Evolutionary conservation across 768 basidiomycete genomes (phyloP).

Genomic region (Psilocybe cubensis): DNA sequence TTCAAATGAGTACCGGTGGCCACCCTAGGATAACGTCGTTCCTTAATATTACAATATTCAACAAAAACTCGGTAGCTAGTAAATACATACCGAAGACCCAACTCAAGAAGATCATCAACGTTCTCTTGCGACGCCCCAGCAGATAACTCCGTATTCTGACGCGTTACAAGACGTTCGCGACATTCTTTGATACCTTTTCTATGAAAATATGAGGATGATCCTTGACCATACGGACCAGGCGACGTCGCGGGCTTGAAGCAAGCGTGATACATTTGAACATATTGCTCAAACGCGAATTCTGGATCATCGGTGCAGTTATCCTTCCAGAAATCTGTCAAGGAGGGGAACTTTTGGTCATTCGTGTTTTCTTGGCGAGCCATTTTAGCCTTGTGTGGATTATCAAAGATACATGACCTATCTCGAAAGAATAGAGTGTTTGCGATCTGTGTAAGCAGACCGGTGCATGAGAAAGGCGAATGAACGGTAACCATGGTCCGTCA

Average conservation of each 20-base stretch:
- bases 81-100: slow-evolving; percentile 6
- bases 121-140: slow-evolving; percentile 1
- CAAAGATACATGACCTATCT: neutral
- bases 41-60: neutral
- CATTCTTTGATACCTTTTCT: slow-evolving; percentile 8
- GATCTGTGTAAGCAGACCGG: neutral
- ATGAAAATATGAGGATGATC: slow-evolving; percentile 6
- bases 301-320: slow-evolving; percentile 9
- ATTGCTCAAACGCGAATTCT: slow-evolving; percentile 13
- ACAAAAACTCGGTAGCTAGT: too few species aligned
- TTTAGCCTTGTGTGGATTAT: neutral
- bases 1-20: slow-evolving; percentile 4
- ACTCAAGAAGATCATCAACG: slow-evolving; percentile 9
- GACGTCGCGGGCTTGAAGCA: slow-evolving; percentile 12
- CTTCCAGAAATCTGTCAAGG: slow-evolving; percentile 10
- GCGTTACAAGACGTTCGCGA: neutral
- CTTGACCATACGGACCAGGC: slow-evolving; percentile 2
- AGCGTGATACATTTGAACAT: slow-evolving; percentile 7
- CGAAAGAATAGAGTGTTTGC: neutral
- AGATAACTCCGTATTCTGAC: neutral
- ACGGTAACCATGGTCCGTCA: too few species aligned
- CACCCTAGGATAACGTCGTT: neutral
- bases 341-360: neutral
- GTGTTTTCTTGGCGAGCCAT: neutral
- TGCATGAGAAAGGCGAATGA: neutral